A percentile compares a stretch with the other conserved stretches of the same genome.
Evolutionary conservation across 805 yeast genomes (phyloP).

Genomic region (Saturnispora mendoncae): DNA sequence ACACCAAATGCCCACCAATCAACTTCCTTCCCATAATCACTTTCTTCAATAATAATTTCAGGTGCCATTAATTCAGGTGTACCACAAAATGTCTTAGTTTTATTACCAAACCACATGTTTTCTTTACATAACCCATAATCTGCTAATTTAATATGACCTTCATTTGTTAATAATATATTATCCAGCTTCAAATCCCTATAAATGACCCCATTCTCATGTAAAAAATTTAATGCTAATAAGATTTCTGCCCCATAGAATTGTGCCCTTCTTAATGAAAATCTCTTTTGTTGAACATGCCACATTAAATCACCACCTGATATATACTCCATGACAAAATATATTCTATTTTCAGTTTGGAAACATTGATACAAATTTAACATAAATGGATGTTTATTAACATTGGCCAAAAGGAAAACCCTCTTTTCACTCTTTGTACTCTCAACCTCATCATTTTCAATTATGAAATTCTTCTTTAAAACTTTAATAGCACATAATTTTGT

Average conservation of each 20-base stretch:
- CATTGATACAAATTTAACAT: slow-evolving; percentile 85
- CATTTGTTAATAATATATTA: slow-evolving; percentile 78
- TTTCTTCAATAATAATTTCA: slow-evolving; percentile 79
- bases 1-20: slow-evolving; percentile 99
- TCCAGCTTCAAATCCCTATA: slow-evolving; percentile 95
- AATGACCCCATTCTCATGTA: slow-evolving; percentile 92
- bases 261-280: slow-evolving; percentile 84
- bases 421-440: slow-evolving; percentile 93
- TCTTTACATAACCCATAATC: slow-evolving; percentile 98
- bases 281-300: slow-evolving; percentile 97
- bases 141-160: slow-evolving; percentile 93
- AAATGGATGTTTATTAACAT: slow-evolving; percentile 87
- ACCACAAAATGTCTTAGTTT: slow-evolving; percentile 94
- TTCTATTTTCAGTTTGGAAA: slow-evolving; percentile 95
- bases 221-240: slow-evolving; percentile 76
- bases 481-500: slow-evolving; percentile 86
- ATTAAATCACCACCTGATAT: slow-evolving; percentile 96
- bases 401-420: slow-evolving; percentile 68
- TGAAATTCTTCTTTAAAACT: slow-evolving; percentile 91
- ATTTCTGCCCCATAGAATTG: slow-evolving; percentile 98
- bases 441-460: slow-evolving; percentile 91
- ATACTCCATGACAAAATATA: slow-evolving; percentile 97
- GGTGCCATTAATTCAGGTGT: slow-evolving; percentile 99
- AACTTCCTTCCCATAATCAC: slow-evolving; percentile 85
- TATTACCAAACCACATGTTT: slow-evolving; percentile 51